A percentile compares a stretch with the other conserved stretches of the same genome.
Conservation (phyloP, 1,284 basidiomycete species). For the Boletus hoseneyae region DNA sequence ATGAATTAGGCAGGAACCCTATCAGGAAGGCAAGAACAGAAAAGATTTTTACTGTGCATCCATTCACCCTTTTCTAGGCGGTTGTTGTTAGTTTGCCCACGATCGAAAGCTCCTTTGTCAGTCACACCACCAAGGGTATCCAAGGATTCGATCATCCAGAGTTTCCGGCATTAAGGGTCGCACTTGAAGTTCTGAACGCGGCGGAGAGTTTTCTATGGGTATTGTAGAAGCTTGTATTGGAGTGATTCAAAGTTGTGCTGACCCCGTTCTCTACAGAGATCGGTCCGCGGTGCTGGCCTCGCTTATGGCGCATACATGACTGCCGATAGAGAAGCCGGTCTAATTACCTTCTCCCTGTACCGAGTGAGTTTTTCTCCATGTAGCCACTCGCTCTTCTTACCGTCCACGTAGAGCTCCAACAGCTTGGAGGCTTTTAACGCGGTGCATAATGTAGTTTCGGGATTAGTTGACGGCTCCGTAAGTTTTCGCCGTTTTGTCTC, state of each 20-base stretch:
- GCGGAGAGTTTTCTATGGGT: slow-evolving; percentile 96
- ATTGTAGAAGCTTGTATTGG: slow-evolving; percentile 18
- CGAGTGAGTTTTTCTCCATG: slow-evolving; percentile 48
- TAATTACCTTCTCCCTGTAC: slow-evolving; percentile 81
- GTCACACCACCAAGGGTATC: slow-evolving; percentile 78
- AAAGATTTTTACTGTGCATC: neutral
- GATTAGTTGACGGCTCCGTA: slow-evolving; percentile 77
- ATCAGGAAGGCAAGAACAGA: slow-evolving; percentile 55
- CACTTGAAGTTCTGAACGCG: slow-evolving; percentile 86
- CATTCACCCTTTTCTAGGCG: slow-evolving; percentile 47
- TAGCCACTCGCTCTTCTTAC: neutral
- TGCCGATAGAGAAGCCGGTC: slow-evolving; percentile 79
- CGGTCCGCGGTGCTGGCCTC: slow-evolving; percentile 87
- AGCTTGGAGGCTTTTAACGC: slow-evolving; percentile 82
- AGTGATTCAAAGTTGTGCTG: slow-evolving; percentile 10
- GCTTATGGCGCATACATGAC: slow-evolving; percentile 90
- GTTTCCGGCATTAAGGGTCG: slow-evolving; percentile 81
- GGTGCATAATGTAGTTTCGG: slow-evolving; percentile 71
- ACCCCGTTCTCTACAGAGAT: slow-evolving; percentile 46
- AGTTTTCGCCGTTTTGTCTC: slow-evolving; percentile 29
- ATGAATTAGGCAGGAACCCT: slow-evolving; percentile 71
- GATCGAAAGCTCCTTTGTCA: slow-evolving; percentile 91
- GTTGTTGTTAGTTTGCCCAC: slow-evolving; percentile 87
- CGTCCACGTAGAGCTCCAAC: slow-evolving; percentile 73
- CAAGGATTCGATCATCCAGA: slow-evolving; percentile 82